Evolutionary conservation across 2,329 filamentous ascomycete species (phyloP), one percentile per base, ranked within the genome.

Genomic region (Sporothrix inflata): DNA sequence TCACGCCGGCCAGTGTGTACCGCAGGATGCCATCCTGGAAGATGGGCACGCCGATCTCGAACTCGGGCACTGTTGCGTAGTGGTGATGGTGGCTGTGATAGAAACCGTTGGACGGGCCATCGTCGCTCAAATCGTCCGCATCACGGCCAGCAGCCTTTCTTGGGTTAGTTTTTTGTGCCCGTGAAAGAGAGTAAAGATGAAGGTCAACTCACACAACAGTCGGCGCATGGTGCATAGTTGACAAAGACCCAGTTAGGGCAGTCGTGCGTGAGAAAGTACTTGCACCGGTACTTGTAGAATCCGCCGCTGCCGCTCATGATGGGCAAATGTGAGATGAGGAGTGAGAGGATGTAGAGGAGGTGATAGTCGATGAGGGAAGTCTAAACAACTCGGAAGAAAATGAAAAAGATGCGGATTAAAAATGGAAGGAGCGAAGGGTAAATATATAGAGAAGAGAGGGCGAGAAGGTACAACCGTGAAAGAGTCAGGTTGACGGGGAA

Each of bases 261-360:
- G 76, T 85, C 81, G 76, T 85, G 79, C 14, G 82, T 82, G 73
- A 82, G 81, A 74, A 84, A 86, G 79, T 86, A 84, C 77, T 85
- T 86, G 82, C 85, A 86, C 51, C 83, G 81, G 78, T 84, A 86
- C 79, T 83, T 85, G 77, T 85, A 85, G 73, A 80, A 84, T 57
- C 83, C 82, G 67, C 82, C 82, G 77, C 81, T 80, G 61, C 81
- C 79, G 68, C 80, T 82, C 82, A 83, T 83, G 71, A 14, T 78
- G 77, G 57, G 38, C 14, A 2, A 16, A 11, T 3, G 27, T 30
- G 60, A 40, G 9, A 21, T 14, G 42, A 19, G 42, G 19, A 5
- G 24, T 11, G 27, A 19, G 16, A n/a, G n/a, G n/a, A 40, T n/a
- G 42, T 12, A 9, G 24, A 42, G 16, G 12, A 21, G 16, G 14